Base-by-base conservation (phyloP, 2,329 filamentous ascomycete genomes). In the Stachybotrys chlorohalonatus region DNA sequence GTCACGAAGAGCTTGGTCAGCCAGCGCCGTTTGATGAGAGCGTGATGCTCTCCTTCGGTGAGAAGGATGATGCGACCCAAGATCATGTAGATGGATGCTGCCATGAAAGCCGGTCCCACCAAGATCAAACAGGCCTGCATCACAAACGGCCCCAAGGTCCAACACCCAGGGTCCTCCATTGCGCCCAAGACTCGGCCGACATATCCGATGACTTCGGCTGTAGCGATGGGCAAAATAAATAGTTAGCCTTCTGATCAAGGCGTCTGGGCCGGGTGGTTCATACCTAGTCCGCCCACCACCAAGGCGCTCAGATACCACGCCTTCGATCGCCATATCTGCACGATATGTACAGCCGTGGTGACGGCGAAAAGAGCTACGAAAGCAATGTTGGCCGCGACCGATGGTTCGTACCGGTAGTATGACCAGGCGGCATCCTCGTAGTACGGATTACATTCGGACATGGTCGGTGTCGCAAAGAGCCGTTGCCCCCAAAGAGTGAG, bases 1-100 rank as follows among this genome's bases (percentile, higher is more conserved):
- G 66, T 55, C 3, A 80, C 73, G 53, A 79, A 80, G 31, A 78
- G 62, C 56, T 75, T 76, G 4, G 76, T 79, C 15, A 79, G 60
- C 70, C 72, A 75, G 13, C 52, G 65, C 0, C 67, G 62, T 1
- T 65, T 64, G 42, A 80, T 70, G 31, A 75, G 56, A 0, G 75
- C 72, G 49, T 68, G 64, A 0, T 63, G 54, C 47, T 71, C 67
- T 4, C 69, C 74, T 17, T 73, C 57, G 1, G 66, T 55, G 30
- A 66, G 60, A 2, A 56, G 52, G 31, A 73, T 69, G 42, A 74
- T 59, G 2, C 73, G 65, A 7, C 71, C 72, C 11, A 75, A 67
- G 3, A 69, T 69, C 75, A 78, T 78, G 61, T 77, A 78, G 52
- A 77, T 73, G 5, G 70, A 69, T 2, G 74, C 75, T 4, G 75